Percentiles rank a stretch among this genome's conserved stretches.
Conservation (phyloP, 768 basidiomycete genomes). For the Dacryopinax primogenitus region DNA sequence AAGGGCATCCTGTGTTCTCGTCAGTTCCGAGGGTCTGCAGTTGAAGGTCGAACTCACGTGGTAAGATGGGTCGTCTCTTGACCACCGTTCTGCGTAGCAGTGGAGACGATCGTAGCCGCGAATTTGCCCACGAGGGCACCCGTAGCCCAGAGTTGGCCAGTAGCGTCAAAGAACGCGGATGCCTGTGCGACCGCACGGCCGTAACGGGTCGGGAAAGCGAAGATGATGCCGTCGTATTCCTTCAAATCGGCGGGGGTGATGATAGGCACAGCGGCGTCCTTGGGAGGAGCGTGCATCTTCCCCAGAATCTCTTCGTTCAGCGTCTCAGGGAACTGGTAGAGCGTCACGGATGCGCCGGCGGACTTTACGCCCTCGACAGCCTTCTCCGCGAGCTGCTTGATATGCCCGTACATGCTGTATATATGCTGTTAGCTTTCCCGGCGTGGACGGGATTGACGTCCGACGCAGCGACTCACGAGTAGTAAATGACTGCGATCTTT, state of each 20-base stretch:
- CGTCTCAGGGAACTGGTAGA: constrained; percentile 51
- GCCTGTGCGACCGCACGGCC: constrained; percentile 68
- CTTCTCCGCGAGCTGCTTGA: constrained; percentile 24
- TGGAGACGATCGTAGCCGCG: constrained; percentile 60
- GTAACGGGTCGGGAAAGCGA: constrained; percentile 70
- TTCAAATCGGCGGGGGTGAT: constrained; percentile 43
- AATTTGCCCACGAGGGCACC: constrained; percentile 62
- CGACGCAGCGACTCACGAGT: constrained; percentile 11
- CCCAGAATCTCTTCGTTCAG: constrained; percentile 52
- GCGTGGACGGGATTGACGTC: background rate
- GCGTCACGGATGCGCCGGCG: constrained; percentile 26
- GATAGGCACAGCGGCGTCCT: constrained; percentile 49
- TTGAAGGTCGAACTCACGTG: constrained; percentile 13
- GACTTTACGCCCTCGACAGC: constrained; percentile 26
- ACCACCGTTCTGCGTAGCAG: constrained; percentile 65
- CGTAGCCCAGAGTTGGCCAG: constrained; percentile 49
- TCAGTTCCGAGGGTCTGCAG: constrained; percentile 36
- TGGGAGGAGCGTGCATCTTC: constrained; percentile 54
- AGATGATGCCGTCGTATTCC: constrained; percentile 56
- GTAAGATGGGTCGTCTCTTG: constrained; percentile 38
- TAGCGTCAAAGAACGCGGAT: constrained; percentile 55
- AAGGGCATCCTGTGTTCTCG: constrained; percentile 41
- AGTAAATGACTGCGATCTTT: constrained; percentile 20
- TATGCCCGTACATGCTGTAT: constrained; percentile 26
- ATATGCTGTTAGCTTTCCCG: background rate